Evolutionary conservation across 495 filamentous ascomycete genomes (phyloP), one percentile per base, ranked within the genome.

Genomic region (Hypoxylon perforatum): DNA sequence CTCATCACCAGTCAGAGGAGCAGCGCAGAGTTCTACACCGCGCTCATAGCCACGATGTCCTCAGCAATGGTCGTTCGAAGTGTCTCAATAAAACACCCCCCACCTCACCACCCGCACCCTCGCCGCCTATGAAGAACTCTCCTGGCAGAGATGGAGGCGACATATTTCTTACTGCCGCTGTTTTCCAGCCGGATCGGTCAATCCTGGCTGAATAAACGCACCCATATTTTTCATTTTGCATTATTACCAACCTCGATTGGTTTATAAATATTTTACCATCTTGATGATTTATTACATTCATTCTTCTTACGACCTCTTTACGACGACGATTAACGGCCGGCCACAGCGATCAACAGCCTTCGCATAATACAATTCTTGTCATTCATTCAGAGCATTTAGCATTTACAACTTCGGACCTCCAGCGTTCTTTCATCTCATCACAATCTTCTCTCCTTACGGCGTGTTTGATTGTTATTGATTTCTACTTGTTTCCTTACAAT

Each of bases 111-210:
- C 65, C 68, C 25, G 65, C 68, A 6, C 73, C 69, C 7, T 60
- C 54, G 36, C 73, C 71, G 23, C 73, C 73, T 21, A 57, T 65
- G 45, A 75, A 75, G 60, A 71, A 68, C 47, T 67, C 65, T 4
- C 63, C 63, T 8, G 42, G 65, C 3, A 54, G 45, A 8, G 54
- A 63, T 11, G 68, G 28, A 33, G 61, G 52, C 18, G 76, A 80
- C 46, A 17, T 82, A 12, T 80, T 80, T 44, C 75, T 83, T 22
- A 81, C 80, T 25, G 73, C 71, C 52, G 79, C 81, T 30, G 80
- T 83, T 15, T 83, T 81, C 69, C 72, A 73, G n/a, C 72, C 75
- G 3, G 46, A 64, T 8, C 57, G 60, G 39, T 52, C 51, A 15
- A 19, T 50, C 22, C 35, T 61, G n/a, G 54, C 57, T 18, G 21